These are phyloP conservation scores for Candida nemodendra DNA, from an alignment of 805 yeast genomes.

Conservation along the genomic window DNA sequence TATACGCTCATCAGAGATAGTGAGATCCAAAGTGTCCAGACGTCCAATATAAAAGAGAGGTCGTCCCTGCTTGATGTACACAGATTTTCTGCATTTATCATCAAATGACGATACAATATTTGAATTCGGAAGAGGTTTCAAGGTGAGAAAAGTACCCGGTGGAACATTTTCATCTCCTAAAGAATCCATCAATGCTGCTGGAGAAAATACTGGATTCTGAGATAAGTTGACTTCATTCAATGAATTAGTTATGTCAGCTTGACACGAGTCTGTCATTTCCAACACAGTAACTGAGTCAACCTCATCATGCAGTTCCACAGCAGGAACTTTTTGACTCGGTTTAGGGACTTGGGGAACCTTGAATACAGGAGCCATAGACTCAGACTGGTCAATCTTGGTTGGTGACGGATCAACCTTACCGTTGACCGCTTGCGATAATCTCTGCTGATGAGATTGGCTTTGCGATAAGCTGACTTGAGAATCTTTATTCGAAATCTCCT, in stretches of 20 bases:
- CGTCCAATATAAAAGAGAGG: constrained; percentile 76
- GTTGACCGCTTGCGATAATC: constrained; percentile 28
- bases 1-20: constrained; percentile 68
- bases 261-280: not conserved
- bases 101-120: constrained; percentile 3
- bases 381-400: constrained; percentile 1
- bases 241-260: constrained; percentile 8
- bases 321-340: constrained; percentile 22
- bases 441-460: constrained; percentile 65
- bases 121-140: constrained; percentile 45
- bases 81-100: constrained; percentile 23
- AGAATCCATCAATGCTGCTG: constrained; percentile 1
- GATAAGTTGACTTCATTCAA: not conserved
- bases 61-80: constrained; percentile 64
- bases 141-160: constrained; percentile 60
- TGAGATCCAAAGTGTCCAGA: constrained; percentile 56
- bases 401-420: constrained; percentile 2
- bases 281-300: not conserved
- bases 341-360: constrained; percentile 25
- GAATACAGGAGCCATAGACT: constrained; percentile 12
- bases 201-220: constrained; percentile 1
- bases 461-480: constrained; percentile 61
- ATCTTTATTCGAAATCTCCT: constrained; percentile 26
- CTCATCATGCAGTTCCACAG: constrained; percentile 9
- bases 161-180: constrained; percentile 33